Evolutionary conservation across 371 early-diverging fungal genomes (phyloP), one percentile per base, ranked within the genome.

Genomic region (Mortierella polycephala): DNA sequence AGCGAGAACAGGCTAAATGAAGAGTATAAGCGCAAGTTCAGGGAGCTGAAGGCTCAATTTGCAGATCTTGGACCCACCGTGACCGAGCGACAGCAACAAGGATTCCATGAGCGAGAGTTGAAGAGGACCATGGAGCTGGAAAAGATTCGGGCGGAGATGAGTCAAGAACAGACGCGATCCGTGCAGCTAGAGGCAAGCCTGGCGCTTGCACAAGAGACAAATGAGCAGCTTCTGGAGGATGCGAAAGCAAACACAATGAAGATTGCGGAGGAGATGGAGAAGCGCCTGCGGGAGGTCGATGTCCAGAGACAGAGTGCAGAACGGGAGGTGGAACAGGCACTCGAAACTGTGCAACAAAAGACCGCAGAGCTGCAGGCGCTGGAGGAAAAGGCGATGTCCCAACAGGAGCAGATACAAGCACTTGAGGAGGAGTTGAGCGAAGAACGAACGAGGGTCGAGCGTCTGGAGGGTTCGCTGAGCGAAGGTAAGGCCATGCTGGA

Each of bases 191-290:
- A 73, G 55, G 80, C 80, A n/a, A 73, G 63, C 30, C 56, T 79
- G 45, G 56, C 63, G 6, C n/a, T 79, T 40, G 80, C 80, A 0
- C 70, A 79, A 39, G 80, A 79, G 66, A 51, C 63, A 66, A 79
- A 79, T 40, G 80, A 73, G 40, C 74, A 79, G 37, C 50, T 69
- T 6, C 49, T 73, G 46, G 67, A 67, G 45, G 69, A 73, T 14
- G 53, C 80, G 3, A 79, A 73, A 21, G 70, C 66, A 8, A 59
- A 47, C 20, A 79, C 70, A 2, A 49, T 50, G 62, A 81, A 74
- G 76, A 81, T 76, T 57, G 75, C 76, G 5, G 75, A 81, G 12
- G 69, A 75, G 62, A 75, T 81, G 63, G 72, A 72, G 42, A 71
- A 56, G 57, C 67, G 71, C 12, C 58, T 81, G 41, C 51, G 62